Evolutionary conservation across 495 filamentous ascomycete genomes (phyloP).

Genomic region (Podospora fimiseda): DNA sequence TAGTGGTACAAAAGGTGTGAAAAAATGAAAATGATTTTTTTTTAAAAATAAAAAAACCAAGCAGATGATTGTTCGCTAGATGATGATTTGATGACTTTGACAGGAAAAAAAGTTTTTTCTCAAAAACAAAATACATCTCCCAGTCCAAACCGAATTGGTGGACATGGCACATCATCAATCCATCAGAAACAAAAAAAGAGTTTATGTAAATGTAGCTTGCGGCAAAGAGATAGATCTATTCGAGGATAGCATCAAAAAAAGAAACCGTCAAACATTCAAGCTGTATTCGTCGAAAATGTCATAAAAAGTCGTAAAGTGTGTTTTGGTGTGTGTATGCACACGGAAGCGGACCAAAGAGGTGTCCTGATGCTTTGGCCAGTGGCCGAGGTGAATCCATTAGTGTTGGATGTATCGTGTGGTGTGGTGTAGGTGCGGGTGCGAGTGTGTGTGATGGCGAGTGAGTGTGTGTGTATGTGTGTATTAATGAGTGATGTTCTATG

Average conservation of each 20-base stretch:
- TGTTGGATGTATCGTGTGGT: too few relatives aligned
- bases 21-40: slow-evolving; percentile 3
- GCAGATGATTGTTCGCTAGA: background rate
- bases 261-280: slow-evolving; percentile 14
- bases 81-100: background rate
- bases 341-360: too few relatives aligned
- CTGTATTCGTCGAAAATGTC: slow-evolving; percentile 16
- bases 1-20: slow-evolving; percentile 4
- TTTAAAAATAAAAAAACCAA: background rate
- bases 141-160: too few relatives aligned
- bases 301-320: slow-evolving; percentile 17
- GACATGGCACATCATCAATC: slow-evolving; percentile 8
- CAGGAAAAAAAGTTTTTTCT: background rate
- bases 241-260: background rate
- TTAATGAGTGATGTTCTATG: background rate
- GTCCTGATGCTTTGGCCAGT: too few relatives aligned
- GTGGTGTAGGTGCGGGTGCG: slow-evolving; percentile 2
- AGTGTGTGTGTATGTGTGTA: background rate
- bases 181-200: background rate
- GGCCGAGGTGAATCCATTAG: too few relatives aligned
- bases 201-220: too few relatives aligned
- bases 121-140: too few relatives aligned
- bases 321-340: background rate
- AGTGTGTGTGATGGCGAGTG: slow-evolving; percentile 1
- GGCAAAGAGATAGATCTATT: slow-evolving; percentile 1